Base-by-base conservation (phyloP, 495 filamentous ascomycete species). In the Penicillium herquei region DNA sequence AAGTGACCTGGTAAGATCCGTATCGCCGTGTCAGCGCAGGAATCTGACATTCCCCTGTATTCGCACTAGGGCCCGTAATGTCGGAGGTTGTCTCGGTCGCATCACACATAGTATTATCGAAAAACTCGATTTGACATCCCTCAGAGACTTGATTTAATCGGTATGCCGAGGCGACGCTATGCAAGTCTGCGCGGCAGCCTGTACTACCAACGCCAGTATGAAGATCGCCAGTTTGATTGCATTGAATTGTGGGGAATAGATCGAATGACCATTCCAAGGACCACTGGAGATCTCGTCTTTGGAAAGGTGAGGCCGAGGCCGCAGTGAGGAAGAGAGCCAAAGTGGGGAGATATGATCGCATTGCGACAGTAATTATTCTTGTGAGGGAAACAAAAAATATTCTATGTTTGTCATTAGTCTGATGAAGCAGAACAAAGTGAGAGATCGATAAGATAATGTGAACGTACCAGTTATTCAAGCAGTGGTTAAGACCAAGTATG, bases 101-200 rank as follows among this genome's bases (percentile, higher is more conserved):
- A 18, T 68, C 65, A 56, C 65, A 68, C 65, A 68, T 68, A 13
- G 65, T 68, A 49, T 68, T 68, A 26, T 68, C 65, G 37, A 55
- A 68, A 39, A 66, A 66, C 41, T 68, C 55, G 42, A 68, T 57
- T 21, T 52, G 57, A 31, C 65, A 68, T 21, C 63, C 60, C 1
- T 57, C 55, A 6, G 55, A 43, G 13, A 68, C 17, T 2, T 45
- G 16, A 52, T 66, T 58, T 26, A 68, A 31, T 3, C 39, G 51
- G 39, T 68, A 68, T 9, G 63, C 63, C 1, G 65, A 56, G 52
- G 65, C 65, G 14, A 64, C 58, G 40, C 34, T 59, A 56, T 52
- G 16, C 4, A 68, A 43, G 49, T 68, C 40, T 2, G 65, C 65
- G 43, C 65, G 65, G 34, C 65, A 68, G 32, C 63, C 63, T 5